Percentiles rank a stretch among this genome's conserved stretches.
Conservation (phyloP, 495 filamentous ascomycete genomes). For the Parathielavia hyrcaniae region DNA sequence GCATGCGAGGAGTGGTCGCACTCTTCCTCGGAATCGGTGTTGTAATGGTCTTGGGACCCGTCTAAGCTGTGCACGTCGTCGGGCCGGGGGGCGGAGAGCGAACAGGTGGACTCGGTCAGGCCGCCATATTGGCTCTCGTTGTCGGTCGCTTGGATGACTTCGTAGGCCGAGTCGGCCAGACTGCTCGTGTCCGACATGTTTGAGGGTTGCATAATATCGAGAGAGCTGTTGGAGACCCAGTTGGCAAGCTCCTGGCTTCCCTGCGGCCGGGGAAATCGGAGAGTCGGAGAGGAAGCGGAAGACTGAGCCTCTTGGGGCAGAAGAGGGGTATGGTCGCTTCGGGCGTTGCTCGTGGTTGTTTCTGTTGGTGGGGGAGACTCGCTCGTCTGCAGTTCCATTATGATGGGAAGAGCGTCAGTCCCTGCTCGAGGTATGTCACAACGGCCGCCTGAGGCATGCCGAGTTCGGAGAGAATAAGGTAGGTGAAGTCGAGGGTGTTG, state of each 20-base stretch:
- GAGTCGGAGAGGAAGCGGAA: conserved; percentile 35
- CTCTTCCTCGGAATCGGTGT: conserved; percentile 38
- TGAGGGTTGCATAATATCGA: conserved; percentile 43
- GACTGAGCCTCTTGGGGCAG: conserved; percentile 12
- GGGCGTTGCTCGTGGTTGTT: neutral
- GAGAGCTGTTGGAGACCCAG: conserved; percentile 48
- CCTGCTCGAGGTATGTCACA: conserved; percentile 33
- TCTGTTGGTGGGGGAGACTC: conserved; percentile 8
- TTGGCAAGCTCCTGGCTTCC: conserved; percentile 45
- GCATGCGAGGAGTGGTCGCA: conserved; percentile 40
- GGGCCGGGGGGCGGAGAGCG: conserved; percentile 42
- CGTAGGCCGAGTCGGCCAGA: conserved; percentile 53
- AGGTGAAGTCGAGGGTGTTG: too few relatives aligned
- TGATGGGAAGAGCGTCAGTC: conserved; percentile 34
- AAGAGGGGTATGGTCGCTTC: conserved; percentile 8
- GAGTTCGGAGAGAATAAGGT: neutral
- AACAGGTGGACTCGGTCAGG: conserved; percentile 48
- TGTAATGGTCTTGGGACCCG: conserved; percentile 42
- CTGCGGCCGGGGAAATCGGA: conserved; percentile 47
- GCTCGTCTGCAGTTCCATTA: conserved; percentile 42
- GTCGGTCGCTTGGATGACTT: conserved; percentile 47
- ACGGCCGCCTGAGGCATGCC: conserved; percentile 19
- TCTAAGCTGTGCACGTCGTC: conserved; percentile 52
- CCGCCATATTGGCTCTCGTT: conserved; percentile 41
- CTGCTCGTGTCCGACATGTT: conserved; percentile 40